phyloP scores from a whole-genome alignment of 257 asterid genomes.

The Osmanthus fragrans region DNA sequence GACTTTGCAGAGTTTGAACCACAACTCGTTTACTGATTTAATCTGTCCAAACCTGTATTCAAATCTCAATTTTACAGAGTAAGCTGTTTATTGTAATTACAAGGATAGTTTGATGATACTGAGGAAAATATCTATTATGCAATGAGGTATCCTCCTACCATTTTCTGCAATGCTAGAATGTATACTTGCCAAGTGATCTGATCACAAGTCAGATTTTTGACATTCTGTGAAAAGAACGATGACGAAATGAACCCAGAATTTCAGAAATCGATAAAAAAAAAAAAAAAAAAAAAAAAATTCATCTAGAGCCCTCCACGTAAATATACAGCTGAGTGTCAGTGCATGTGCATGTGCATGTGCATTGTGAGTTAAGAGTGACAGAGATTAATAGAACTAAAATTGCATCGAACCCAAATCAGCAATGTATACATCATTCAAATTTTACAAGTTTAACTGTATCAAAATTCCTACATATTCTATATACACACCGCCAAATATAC shows the following conservation, averaged over 20 bases:
- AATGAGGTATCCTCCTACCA: background rate
- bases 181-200: background rate
- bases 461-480: constrained; percentile 17
- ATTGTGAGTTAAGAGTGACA: background rate
- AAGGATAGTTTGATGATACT: background rate
- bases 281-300: no score
- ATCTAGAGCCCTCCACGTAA: background rate
- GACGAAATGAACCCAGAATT: background rate
- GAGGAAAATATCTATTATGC: background rate
- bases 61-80: background rate
- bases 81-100: background rate
- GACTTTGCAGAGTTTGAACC: constrained; percentile 92
- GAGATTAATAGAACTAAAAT: background rate
- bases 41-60: background rate
- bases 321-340: no score
- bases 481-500: background rate
- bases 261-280: background rate
- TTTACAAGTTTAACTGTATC: constrained; percentile 3
- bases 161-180: background rate
- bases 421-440: background rate
- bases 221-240: background rate
- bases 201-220: background rate
- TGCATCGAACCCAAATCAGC: background rate
- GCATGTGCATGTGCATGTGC: background rate
- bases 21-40: constrained; percentile 58